Evolutionary conservation across 768 basidiomycete genomes (phyloP), one percentile per base, ranked within the genome.

Genomic region (Cantharellus cinnabarinus): DNA sequence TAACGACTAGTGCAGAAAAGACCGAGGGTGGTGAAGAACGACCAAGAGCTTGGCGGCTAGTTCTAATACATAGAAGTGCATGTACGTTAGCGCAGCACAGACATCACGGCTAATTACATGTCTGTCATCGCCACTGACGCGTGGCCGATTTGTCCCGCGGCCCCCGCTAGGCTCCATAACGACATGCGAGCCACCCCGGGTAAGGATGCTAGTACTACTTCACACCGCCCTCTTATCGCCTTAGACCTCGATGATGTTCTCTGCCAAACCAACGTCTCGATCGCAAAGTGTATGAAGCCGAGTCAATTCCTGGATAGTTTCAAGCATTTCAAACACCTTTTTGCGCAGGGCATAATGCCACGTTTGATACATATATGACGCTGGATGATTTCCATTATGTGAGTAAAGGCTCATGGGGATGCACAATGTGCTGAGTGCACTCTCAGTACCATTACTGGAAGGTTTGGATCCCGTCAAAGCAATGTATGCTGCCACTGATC

Each of bases 391-490:
- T 83, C 66, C 79, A 79, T 63, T 85, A 81, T 79, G 64, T 69
- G 79, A 52, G 61, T 58, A 37, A 37, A 54, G 38, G 52, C 10
- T 54, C 35, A 37, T 42, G 15, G 44, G 10, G 44, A 48, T 10
- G 44, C 29, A 10, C 29, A 48, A 48, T 48, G 10, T 48, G 10
- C 10, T 48, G 4, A 40, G 58, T 40, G 40, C 41, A 7, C n/a
- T 7, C 50, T 81, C 79, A 85, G 65, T 83, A 83, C 63, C 83
- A 82, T 67, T 84, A 81, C 66, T 85, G 83, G 83, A 83, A 82
- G 74, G 83, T 77, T 56, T 56, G 67, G 48, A 42, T n/a, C 14
- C 10, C 56, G 1, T 37, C 52, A 1, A 48, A 48, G 44, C 44
- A 10, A 10, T 48, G 14, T 54, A 10, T 10, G 52, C 52, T 54